phyloP scores from a whole-genome alignment of 2,329 filamentous ascomycete species.

The Monilinia laxa region DNA sequence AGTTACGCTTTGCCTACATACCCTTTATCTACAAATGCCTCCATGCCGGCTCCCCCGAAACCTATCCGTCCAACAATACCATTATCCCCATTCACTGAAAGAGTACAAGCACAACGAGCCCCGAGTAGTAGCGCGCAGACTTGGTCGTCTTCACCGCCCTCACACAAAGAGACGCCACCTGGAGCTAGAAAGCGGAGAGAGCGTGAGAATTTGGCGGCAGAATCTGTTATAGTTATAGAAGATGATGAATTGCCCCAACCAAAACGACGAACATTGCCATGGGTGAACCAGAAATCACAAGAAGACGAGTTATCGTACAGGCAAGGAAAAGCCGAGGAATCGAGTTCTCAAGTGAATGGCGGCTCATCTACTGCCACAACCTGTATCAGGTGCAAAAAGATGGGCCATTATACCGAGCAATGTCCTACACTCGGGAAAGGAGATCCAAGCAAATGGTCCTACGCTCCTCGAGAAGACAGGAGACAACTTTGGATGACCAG shows the following conservation, averaged over 20 bases:
- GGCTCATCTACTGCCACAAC: conserved; percentile 26
- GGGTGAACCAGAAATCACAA: conserved; percentile 38
- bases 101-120: conserved; percentile 20
- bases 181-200: conserved; percentile 27
- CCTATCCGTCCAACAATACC: conserved; percentile 45
- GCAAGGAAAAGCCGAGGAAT: conserved; percentile 28
- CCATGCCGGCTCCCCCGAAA: conserved; percentile 42
- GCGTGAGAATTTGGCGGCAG: conserved; percentile 21
- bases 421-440: conserved; percentile 30
- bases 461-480: conserved; percentile 43
- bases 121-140: conserved; percentile 37
- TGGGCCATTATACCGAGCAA: conserved; percentile 27
- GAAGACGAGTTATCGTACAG: conserved; percentile 33
- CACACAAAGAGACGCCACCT: conserved; percentile 44
- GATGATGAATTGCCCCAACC: conserved; percentile 35
- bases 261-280: conserved; percentile 42
- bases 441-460: conserved; percentile 34
- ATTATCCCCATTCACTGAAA: conserved; percentile 27
- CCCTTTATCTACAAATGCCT: conserved; percentile 28
- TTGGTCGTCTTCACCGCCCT: conserved; percentile 49
- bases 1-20: conserved; percentile 41
- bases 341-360: conserved; percentile 26
- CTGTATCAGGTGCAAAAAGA: conserved; percentile 31
- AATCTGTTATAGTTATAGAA: conserved; percentile 17
- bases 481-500: conserved; percentile 68